A percentile compares a stretch with the other conserved stretches of the same genome.
phyloP scores from a whole-genome alignment of 1,284 basidiomycete species.

The Chalciporus sp. region DNA sequence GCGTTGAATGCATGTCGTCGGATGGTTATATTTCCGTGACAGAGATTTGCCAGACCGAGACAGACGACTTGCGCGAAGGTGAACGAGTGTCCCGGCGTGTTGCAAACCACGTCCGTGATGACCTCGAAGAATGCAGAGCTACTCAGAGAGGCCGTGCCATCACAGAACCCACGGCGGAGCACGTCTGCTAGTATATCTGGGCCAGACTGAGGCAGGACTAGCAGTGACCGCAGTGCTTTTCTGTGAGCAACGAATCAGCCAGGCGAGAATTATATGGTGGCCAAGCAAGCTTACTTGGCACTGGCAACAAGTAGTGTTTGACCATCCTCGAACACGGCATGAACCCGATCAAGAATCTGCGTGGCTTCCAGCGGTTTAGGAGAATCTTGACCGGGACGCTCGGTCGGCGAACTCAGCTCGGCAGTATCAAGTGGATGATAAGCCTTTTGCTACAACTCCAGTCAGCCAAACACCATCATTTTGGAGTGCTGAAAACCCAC shows the following conservation, averaged over 20 bases:
- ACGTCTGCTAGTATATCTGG: constrained; percentile 69
- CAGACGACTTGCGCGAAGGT: constrained; percentile 79
- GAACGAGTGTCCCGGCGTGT: constrained; percentile 59
- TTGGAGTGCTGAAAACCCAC: constrained; percentile 48
- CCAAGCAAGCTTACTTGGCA: constrained; percentile 57
- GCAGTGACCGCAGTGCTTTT: constrained; percentile 77
- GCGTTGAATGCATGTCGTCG: constrained; percentile 81
- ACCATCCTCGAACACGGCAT: constrained; percentile 65
- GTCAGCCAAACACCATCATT: constrained; percentile 6
- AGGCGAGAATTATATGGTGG: constrained; percentile 2
- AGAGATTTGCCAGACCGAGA: constrained; percentile 84
- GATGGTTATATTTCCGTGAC: constrained; percentile 69
- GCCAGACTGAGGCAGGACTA: constrained; percentile 64
- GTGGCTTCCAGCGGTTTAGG: constrained; percentile 54
- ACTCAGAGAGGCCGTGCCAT: constrained; percentile 44
- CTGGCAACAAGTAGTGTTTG: constrained; percentile 51
- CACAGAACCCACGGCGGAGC: constrained; percentile 73
- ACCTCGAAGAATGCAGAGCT: constrained; percentile 75
- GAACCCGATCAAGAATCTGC: constrained; percentile 63
- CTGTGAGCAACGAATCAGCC: constrained; percentile 41
- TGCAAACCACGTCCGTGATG: constrained; percentile 74
- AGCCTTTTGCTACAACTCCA: constrained; percentile 60
- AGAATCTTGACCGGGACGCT: constrained; percentile 51
- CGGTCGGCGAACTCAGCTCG: constrained; percentile 62
- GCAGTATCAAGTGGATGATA: constrained; percentile 63